Evolutionary conservation across 2,329 filamentous ascomycete species (phyloP).

Genomic region (Aspergillus floridensis): DNA sequence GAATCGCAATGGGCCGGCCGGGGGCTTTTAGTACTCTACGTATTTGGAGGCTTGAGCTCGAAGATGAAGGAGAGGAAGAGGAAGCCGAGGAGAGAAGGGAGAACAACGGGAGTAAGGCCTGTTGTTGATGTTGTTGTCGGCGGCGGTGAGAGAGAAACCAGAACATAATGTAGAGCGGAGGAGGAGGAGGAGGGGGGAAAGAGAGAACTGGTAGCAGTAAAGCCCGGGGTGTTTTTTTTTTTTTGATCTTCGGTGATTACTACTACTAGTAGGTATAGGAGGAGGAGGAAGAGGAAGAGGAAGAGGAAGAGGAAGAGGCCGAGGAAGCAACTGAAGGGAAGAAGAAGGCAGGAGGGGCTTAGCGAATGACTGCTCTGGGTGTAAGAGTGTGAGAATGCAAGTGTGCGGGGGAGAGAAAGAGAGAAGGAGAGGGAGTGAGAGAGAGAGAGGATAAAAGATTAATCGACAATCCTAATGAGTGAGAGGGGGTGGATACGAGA

Average conservation of each 20-base stretch:
- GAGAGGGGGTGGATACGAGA: background rate
- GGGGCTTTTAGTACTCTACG: constrained; percentile 16
- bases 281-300: background rate
- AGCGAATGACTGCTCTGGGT: background rate
- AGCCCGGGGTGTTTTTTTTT: no score
- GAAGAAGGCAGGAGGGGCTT: no score
- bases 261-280: background rate
- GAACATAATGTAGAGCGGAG: background rate
- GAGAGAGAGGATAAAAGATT: background rate
- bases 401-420: background rate
- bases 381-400: background rate
- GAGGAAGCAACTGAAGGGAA: background rate
- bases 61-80: background rate
- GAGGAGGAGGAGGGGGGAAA: background rate
- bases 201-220: background rate
- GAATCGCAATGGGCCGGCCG: constrained; percentile 21
- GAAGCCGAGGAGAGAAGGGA: background rate
- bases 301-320: background rate
- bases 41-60: constrained; percentile 4
- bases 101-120: background rate
- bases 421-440: background rate
- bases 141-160: constrained; percentile 5
- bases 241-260: no score
- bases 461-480: background rate
- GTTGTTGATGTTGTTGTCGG: background rate